Base-by-base conservation (phyloP, 768 basidiomycete species). In the Termitomyces sp. region DNA sequence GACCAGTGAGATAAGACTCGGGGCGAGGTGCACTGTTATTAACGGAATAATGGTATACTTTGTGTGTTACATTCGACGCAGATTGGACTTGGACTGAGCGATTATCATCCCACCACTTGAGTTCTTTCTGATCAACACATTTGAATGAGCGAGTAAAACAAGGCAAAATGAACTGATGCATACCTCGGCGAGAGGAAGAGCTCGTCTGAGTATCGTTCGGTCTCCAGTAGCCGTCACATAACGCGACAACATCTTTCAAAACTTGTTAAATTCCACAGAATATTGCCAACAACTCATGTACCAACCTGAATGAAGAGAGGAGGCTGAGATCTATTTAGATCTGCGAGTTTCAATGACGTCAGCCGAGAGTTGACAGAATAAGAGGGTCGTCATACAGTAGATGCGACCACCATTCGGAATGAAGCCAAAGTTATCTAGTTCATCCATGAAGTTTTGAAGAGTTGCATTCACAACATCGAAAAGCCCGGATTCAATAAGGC, bases 371-470 rank as follows among this genome's bases (percentile, higher is more conserved):
- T 12, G 4, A 45, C 20, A 41, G 8, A 1, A 51, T 8, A 42
- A 24, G 26, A 65, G 7, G 26, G 56, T 41, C 15, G 22, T 55
- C 71, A 50, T 64, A 87, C 88, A 97, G 66, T 97, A 97, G 51
- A 90, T 92, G 12, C 94, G 81, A 4, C 93, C 94, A 7, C 95
- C 95, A 65, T 97, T 98, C 1, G 95, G 95, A 60, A 98, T 87
- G 74, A 97, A 98, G 0, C 94, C 95, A 64, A 90, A 84, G 24
- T 69, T 67, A 41, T 88, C 84, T 47, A 98, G 75, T 68, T 96
- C 87, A 65, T 98, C 94, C 93, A 97, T 94, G 67, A 98, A 97
- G 73, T 97, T 96, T 61, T 91, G 84, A 34, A 97, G 74, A 0
- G 93, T 90, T 12, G 77, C 83, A 61, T 90, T 90, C 57, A 81